These are phyloP conservation scores for Phytopythium helicoides DNA, from an alignment of 352 stramenopile genomes.

Conservation along the genomic window DNA sequence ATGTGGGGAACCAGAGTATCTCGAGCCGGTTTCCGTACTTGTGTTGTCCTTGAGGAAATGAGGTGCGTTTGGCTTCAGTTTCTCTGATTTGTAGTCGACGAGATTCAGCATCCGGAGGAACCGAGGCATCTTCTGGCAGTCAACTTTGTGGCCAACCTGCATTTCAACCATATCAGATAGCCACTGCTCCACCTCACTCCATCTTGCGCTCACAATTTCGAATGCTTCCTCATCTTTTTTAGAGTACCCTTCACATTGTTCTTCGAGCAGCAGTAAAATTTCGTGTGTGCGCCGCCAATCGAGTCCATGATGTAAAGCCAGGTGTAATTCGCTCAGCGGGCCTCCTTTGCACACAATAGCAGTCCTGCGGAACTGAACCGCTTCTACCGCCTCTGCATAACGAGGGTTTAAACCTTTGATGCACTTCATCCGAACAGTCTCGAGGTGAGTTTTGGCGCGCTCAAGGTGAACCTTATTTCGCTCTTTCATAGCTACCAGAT, in stretches of 20 bases:
- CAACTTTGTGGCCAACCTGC: constrained; percentile 57
- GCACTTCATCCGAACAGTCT: constrained; percentile 44
- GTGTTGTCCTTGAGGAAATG: neutral
- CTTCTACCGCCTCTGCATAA: constrained; percentile 57
- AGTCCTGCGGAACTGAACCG: constrained; percentile 75
- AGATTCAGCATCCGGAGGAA: constrained; percentile 71
- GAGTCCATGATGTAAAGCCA: constrained; percentile 66
- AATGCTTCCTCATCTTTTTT: constrained; percentile 50
- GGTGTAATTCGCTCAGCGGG: constrained; percentile 53
- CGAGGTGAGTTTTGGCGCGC: constrained; percentile 48
- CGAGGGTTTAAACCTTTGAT: constrained; percentile 49
- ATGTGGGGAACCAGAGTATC: neutral
- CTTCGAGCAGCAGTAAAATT: constrained; percentile 56
- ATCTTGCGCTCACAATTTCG: constrained; percentile 46
- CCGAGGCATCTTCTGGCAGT: constrained; percentile 63
- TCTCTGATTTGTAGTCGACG: constrained; percentile 12
- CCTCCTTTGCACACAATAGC: constrained; percentile 60
- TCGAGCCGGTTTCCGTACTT: neutral
- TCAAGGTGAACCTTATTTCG: constrained; percentile 60
- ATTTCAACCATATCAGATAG: constrained; percentile 60
- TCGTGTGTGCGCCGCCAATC: constrained; percentile 77
- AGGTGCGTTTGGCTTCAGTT: constrained; percentile 7
- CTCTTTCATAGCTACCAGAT: constrained; percentile 59
- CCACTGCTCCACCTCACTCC: constrained; percentile 66
- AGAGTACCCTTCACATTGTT: constrained; percentile 71